A percentile compares a stretch with the other conserved stretches of the same genome.
Conservation (phyloP, 352 stramenopile genomes). For the Phytophthora fragariae region DNA sequence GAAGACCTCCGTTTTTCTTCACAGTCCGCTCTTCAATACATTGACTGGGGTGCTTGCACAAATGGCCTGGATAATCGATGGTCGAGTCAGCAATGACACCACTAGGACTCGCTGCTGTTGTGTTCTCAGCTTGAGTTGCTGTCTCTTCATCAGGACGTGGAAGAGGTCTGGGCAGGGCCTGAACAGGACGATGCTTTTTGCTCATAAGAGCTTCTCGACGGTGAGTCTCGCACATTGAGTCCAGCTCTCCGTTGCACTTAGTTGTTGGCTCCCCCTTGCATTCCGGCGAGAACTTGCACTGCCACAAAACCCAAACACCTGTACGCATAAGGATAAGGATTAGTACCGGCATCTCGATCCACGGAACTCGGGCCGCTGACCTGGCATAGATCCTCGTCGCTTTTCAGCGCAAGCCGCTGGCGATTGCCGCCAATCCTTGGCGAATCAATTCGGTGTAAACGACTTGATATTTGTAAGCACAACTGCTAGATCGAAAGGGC, state of each 20-base stretch:
- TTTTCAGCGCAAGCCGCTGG: background rate
- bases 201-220: too few relatives aligned
- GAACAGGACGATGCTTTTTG: too few relatives aligned
- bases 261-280: too few relatives aligned
- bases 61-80: background rate
- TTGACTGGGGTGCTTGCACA: slow-evolving; percentile 7
- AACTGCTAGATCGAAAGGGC: slow-evolving; percentile 4
- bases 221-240: too few relatives aligned
- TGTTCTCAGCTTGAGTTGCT: background rate
- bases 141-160: background rate
- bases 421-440: background rate
- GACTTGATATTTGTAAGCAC: slow-evolving; percentile 1
- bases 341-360: background rate
- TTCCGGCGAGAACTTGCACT: too few relatives aligned
- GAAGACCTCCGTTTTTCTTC: too few relatives aligned
- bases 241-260: too few relatives aligned
- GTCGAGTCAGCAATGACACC: background rate
- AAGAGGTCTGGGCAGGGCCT: too few relatives aligned
- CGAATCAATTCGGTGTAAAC: background rate
- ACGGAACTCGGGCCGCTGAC: background rate
- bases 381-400: slow-evolving; percentile 1
- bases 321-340: background rate
- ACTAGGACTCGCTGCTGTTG: background rate
- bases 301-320: too few relatives aligned
- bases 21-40: too few relatives aligned